A percentile compares a stretch with the other conserved stretches of the same genome.
These are phyloP conservation scores for Fusarium temperatum DNA, from an alignment of 2,329 filamentous ascomycete genomes.

Conservation along the genomic window DNA sequence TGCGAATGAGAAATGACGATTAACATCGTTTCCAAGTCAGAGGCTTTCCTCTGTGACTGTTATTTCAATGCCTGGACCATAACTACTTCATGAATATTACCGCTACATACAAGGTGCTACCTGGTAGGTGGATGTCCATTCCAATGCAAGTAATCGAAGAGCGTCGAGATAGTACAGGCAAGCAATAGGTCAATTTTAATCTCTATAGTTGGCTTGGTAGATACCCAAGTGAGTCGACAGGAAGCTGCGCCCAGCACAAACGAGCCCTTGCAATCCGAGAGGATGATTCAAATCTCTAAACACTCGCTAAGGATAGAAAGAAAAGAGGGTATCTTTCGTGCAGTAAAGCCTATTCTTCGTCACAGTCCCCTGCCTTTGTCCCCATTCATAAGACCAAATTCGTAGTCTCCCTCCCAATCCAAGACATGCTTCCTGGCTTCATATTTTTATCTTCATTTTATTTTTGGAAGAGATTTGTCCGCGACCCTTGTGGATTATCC, in stretches of 20 bases:
- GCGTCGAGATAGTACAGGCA: neutral
- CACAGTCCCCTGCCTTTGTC: neutral
- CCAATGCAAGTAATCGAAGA: neutral
- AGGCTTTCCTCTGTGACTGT: neutral
- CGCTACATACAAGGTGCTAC: neutral
- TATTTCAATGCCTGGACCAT: neutral
- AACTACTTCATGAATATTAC: neutral
- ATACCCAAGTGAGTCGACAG: neutral
- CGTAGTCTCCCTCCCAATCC: neutral
- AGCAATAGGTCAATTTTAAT: neutral
- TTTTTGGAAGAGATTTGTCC: slow-evolving; percentile 49
- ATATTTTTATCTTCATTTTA: slow-evolving; percentile 5
- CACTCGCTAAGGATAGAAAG: neutral
- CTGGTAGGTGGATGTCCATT: neutral
- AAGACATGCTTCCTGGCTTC: neutral
- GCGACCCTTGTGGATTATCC: slow-evolving; percentile 46
- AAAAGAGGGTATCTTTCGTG: slow-evolving; percentile 22
- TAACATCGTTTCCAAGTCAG: too few relatives aligned
- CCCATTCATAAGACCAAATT: neutral
- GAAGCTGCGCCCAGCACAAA: slow-evolving; percentile 1
- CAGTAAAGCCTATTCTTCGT: neutral
- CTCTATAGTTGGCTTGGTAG: neutral
- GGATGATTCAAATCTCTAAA: neutral
- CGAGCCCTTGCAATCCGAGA: neutral
- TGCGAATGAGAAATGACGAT: neutral